phyloP scores from a whole-genome alignment of 2,329 filamentous ascomycete species.

The Penicillium sp. region DNA sequence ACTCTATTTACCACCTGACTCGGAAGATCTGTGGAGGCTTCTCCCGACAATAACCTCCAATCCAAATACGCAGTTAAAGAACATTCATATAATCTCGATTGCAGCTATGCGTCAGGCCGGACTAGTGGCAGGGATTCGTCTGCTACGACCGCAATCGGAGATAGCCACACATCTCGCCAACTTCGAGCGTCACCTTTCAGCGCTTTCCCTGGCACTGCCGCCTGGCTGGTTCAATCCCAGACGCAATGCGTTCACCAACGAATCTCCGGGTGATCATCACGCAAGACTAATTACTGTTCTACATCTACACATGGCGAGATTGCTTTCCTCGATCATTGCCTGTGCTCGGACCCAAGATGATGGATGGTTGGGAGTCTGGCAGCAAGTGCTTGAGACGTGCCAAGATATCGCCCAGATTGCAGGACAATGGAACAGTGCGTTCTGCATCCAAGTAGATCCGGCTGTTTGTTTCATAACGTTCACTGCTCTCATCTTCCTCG shows the following conservation, averaged over 20 bases:
- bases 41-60: neutral
- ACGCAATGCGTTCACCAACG: slow-evolving; percentile 32
- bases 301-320: slow-evolving; percentile 5
- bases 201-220: slow-evolving; percentile 29
- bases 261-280: slow-evolving; percentile 29
- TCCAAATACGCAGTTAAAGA: neutral
- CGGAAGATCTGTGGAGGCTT: neutral
- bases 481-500: slow-evolving; percentile 29
- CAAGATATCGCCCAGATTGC: slow-evolving; percentile 33
- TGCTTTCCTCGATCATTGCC: slow-evolving; percentile 9
- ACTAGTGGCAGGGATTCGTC: neutral
- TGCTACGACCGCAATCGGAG: neutral
- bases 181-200: slow-evolving; percentile 4
- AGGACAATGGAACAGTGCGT: slow-evolving; percentile 35
- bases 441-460: slow-evolving; percentile 33
- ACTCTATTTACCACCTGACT: neutral
- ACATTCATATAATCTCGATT: slow-evolving; percentile 1
- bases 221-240: slow-evolving; percentile 30
- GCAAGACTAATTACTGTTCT: slow-evolving; percentile 6
- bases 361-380: slow-evolving; percentile 31
- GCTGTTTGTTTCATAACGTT: slow-evolving; percentile 38
- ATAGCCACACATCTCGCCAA: neutral
- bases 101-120: slow-evolving; percentile 5
- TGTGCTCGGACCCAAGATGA: slow-evolving; percentile 25
- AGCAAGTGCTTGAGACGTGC: slow-evolving; percentile 30